A percentile compares a stretch with the other conserved stretches of the same genome.
Conservation (phyloP, 2,329 filamentous ascomycete genomes). For the Colletotrichum navitas region DNA sequence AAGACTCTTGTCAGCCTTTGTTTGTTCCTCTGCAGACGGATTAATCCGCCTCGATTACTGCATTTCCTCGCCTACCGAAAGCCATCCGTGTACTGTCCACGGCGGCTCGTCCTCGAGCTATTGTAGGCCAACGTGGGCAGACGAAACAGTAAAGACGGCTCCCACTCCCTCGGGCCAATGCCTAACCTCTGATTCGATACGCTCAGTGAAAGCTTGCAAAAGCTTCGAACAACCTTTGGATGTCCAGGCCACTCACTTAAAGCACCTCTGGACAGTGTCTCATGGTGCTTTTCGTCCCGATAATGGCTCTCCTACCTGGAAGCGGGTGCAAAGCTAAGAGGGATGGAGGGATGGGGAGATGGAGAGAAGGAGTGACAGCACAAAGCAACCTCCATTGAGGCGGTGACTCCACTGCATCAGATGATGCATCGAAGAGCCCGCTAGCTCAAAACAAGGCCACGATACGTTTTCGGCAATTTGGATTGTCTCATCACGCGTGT, state of each 20-base stretch:
- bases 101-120: not conserved
- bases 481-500: not conserved
- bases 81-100: not conserved
- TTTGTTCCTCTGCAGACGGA: too few species aligned
- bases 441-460: not conserved
- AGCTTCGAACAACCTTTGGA: not conserved
- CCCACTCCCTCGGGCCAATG: not conserved
- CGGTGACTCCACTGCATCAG: not conserved
- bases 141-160: not conserved
- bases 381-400: not conserved
- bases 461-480: not conserved
- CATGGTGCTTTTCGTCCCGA: not conserved
- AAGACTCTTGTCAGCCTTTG: not conserved
- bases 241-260: not conserved
- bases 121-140: not conserved
- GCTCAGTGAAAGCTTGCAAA: not conserved
- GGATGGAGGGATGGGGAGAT: not conserved
- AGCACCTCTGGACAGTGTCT: not conserved
- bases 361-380: not conserved
- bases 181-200: too few species aligned
- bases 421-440: not conserved
- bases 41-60: not conserved
- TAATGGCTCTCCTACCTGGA: not conserved
- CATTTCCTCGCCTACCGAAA: not conserved
- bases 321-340: not conserved